Evolutionary conservation across 768 basidiomycete genomes (phyloP), one percentile per base, ranked within the genome.

Genomic region (Rhizopogon salebrosus): DNA sequence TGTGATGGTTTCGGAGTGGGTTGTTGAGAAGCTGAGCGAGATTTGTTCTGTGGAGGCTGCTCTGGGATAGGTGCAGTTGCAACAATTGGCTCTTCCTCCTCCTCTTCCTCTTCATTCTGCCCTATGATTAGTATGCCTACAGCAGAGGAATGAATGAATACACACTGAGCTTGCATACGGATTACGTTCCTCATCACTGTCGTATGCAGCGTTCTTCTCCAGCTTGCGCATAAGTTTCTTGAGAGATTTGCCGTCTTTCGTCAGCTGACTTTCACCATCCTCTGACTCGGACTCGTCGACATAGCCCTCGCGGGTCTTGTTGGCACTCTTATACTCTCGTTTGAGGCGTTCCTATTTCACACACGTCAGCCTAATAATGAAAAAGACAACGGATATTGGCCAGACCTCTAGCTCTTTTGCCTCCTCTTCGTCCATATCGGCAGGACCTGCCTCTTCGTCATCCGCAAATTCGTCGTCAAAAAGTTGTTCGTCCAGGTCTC

Each of bases 391-490:
- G 43, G 8, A 36, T 63, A 29, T 63, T 10, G 9, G 35, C 63
- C 79, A 34, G 42, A 86, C 90, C 79, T 91, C 87, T 10, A 85
- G 73, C 63, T 90, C 88, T 64, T 88, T 93, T 29, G 85, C 82
- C 63, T 92, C 92, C 58, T 92, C 89, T 51, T 93, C 92, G 38
- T 91, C 82, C 51, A 82, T 79, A 51, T 88, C 87, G 11, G 82
- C 78, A 14, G 79, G 78, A 68, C 83, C 79, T 60, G 82, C 83
- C 61, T 93, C 92, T 31, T 94, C 92, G 54, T 94, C 92, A 60
- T 94, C 92, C 3, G 88, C 87, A 61, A 92, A 87, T 16, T 89
- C 86, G 61, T 87, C 89, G 61, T 93, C 90, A 58, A 81, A 93
- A 6, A 85, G 76, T 51, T 89, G 78, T 65, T 94, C 92, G 62